These are phyloP conservation scores for Linum trigynum DNA, from an alignment of 345 rosid species.

Conservation along the genomic window DNA sequence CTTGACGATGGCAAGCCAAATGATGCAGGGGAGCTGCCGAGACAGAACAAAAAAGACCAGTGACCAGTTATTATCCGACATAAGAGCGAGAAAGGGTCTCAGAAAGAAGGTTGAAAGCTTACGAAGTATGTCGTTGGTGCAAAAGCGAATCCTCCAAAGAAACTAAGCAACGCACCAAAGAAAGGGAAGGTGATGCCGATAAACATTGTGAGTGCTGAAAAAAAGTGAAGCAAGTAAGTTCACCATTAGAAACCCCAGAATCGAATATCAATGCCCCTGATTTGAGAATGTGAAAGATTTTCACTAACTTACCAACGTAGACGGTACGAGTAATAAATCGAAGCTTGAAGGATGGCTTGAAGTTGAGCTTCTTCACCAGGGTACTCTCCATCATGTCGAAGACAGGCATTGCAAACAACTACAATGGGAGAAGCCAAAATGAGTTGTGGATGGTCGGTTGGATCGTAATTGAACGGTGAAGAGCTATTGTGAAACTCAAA, in stretches of 20 bases:
- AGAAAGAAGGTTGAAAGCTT: conserved; percentile 17
- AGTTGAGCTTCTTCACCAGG: conserved; percentile 47
- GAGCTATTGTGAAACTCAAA: no score
- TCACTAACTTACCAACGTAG: conserved; percentile 44
- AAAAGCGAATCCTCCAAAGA: conserved; percentile 77
- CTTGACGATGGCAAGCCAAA: conserved; percentile 52
- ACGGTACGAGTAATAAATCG: conserved; percentile 41
- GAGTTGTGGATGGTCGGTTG: no score
- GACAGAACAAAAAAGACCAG: conserved; percentile 4
- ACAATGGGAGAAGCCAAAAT: background rate
- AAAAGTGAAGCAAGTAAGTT: background rate
- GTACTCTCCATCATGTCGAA: conserved; percentile 73
- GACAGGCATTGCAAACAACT: conserved; percentile 74
- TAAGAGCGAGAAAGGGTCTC: background rate
- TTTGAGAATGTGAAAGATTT: background rate
- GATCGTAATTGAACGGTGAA: no score
- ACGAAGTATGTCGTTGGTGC: conserved; percentile 77
- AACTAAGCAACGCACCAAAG: conserved; percentile 53
- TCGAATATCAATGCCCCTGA: background rate
- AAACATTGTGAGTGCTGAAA: conserved; percentile 59
- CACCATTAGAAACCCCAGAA: background rate
- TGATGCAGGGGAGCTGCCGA: conserved; percentile 58
- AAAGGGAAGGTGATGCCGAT: conserved; percentile 65
- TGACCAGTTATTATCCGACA: background rate
- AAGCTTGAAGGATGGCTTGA: conserved; percentile 33